Evolutionary conservation across 1,284 basidiomycete genomes (phyloP).

Genomic region (Cystobasidium slooffiae): DNA sequence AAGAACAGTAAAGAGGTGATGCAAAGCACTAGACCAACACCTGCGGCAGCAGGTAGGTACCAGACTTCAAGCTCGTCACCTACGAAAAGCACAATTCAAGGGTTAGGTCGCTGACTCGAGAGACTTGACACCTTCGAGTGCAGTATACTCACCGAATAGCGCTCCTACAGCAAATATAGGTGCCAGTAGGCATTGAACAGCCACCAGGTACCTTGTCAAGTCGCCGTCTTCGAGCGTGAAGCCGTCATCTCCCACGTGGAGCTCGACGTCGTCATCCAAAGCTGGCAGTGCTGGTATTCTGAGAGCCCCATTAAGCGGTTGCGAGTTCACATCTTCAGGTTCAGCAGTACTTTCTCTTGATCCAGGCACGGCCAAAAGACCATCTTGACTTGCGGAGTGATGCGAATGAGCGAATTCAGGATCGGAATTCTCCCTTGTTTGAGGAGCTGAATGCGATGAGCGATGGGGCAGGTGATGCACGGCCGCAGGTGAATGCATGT

Average conservation of each 20-base stretch:
- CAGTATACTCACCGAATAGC: constrained; percentile 67
- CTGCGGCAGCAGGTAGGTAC: constrained; percentile 65
- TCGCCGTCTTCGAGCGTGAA: constrained; percentile 49
- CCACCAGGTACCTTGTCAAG: constrained; percentile 81
- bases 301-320: background rate
- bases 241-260: constrained; percentile 30
- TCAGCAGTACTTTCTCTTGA: background rate
- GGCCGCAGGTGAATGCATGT: constrained; percentile 46
- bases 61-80: constrained; percentile 64
- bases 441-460: constrained; percentile 29
- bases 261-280: constrained; percentile 15
- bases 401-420: constrained; percentile 20
- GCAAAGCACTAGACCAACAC: constrained; percentile 65
- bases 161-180: constrained; percentile 76
- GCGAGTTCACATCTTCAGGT: background rate
- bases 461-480: constrained; percentile 27
- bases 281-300: constrained; percentile 26
- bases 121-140: background rate
- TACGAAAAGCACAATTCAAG: constrained; percentile 53
- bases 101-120: constrained; percentile 11
- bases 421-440: constrained; percentile 43
- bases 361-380: constrained; percentile 15
- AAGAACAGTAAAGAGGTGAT: constrained; percentile 68
- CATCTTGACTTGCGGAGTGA: constrained; percentile 19
- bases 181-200: constrained; percentile 75